A percentile compares a stretch with the other conserved stretches of the same genome.
These are phyloP conservation scores for Xylariaceae sp. DNA, from an alignment of 2,329 filamentous ascomycete species.

Conservation along the genomic window DNA sequence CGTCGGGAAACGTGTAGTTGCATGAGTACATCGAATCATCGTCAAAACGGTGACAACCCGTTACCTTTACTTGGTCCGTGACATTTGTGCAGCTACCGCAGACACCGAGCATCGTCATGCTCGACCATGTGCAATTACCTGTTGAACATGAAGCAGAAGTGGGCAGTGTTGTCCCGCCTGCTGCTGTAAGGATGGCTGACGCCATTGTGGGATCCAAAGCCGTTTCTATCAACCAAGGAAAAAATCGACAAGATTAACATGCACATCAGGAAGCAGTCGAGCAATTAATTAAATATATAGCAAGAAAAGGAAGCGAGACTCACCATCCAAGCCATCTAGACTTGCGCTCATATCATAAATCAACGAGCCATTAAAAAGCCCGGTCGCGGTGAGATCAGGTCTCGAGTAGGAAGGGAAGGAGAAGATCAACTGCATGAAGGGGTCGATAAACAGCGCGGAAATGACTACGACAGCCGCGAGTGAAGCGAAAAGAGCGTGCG, in stretches of 20 bases:
- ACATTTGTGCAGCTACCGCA: conserved; percentile 6
- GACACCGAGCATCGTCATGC: conserved; percentile 3
- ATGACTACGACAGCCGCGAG: conserved; percentile 10
- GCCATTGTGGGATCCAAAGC: conserved; percentile 4
- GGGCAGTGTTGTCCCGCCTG: background rate
- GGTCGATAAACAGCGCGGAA: conserved; percentile 11
- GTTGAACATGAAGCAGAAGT: background rate
- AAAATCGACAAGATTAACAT: no score
- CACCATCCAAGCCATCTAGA: no score
- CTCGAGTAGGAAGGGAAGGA: conserved; percentile 7
- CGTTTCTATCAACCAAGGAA: background rate
- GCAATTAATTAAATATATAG: no score
- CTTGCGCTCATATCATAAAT: conserved; percentile 6
- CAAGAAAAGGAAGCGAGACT: no score
- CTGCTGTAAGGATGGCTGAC: conserved; percentile 4
- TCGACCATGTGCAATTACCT: conserved; percentile 7
- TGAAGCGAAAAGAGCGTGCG: conserved; percentile 7
- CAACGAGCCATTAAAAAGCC: conserved; percentile 1
- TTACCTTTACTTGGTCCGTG: conserved; percentile 1
- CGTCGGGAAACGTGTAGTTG: background rate
- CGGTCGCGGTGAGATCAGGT: background rate
- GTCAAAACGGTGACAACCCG: conserved; percentile 2
- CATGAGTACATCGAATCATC: conserved; percentile 6
- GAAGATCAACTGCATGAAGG: conserved; percentile 13
- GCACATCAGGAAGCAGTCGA: no score